Base-by-base conservation (phyloP, 2,329 filamentous ascomycete species). In the Aciculosporium take region DNA sequence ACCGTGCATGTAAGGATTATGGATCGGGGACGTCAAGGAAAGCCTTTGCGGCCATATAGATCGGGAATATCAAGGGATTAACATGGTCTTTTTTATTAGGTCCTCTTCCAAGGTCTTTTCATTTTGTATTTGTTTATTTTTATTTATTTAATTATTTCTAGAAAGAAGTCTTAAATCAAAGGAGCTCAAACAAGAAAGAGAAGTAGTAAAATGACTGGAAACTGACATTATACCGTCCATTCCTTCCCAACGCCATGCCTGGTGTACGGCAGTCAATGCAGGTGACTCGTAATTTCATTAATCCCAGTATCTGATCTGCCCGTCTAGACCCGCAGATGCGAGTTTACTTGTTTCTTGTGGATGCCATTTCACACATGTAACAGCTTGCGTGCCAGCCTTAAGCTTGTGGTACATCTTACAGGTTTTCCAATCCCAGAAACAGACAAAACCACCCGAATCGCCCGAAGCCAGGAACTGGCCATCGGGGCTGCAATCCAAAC, bases 361-460 rank as follows among this genome's bases (percentile, higher is more conserved):
- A 62, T 96, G 88, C 89, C 91, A 98, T 58, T 84, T 83, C 44
- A 91, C 76, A 50, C 81, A 84, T n/a, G 86, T 85, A 41, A 95
- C 72, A 5, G 88, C 78, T 40, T 81, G 76, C 41, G 86, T 87
- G 45, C 84, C 79, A 20, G 86, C 88, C 63, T 83, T 76, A 49
- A 98, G 77, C 71, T 96, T 96, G 65, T 94, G 86, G 64, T 86
- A 94, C 87, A 98, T 89, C 66, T 95, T 96, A 61, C 89, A 94
- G 30, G 87, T 95, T 74, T 98, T 98, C 85, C 88, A 98, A 63
- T 96, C 91, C 86, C 88, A 98, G 65, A 96, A 95, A 63, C 84
- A 94, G 37, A 94, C 78, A 54, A 76, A 95, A 28, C 93, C 91
- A 13, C 76, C 86, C 39, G 78, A 84, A 60, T 98, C 91, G 46